Evolutionary conservation across 495 filamentous ascomycete genomes (phyloP).

Genomic region (Peziza echinospora): DNA sequence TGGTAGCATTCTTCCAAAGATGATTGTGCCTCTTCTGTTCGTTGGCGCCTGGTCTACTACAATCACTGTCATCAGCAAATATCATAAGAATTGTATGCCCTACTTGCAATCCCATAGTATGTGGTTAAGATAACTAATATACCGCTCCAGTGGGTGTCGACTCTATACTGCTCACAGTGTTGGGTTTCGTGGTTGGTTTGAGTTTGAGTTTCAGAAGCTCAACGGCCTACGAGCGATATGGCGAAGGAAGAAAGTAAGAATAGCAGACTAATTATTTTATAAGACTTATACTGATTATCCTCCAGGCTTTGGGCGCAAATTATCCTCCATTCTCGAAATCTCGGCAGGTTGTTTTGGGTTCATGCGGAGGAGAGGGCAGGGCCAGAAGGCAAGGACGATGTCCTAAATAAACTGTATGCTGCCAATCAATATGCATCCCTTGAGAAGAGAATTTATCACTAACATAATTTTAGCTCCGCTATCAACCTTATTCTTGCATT

Average conservation of each 20-base stretch:
- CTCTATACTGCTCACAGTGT: conserved; percentile 54
- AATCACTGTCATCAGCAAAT: conserved; percentile 40
- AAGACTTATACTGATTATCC: conserved; percentile 32
- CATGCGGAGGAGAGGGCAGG: conserved; percentile 46
- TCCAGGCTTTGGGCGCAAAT: conserved; percentile 59
- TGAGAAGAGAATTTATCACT: no score
- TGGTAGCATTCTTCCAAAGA: conserved; percentile 57
- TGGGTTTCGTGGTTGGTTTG: conserved; percentile 77
- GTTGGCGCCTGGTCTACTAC: conserved; percentile 47
- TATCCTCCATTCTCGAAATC: conserved; percentile 45
- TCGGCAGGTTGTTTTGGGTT: conserved; percentile 63
- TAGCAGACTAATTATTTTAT: neutral
- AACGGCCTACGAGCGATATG: conserved; percentile 60
- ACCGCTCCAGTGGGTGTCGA: conserved; percentile 32
- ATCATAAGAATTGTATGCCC: conserved; percentile 19
- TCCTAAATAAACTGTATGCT: conserved; percentile 44
- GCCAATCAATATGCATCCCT: no score
- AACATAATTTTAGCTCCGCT: conserved; percentile 34
- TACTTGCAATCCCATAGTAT: neutral
- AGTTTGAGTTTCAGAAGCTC: conserved; percentile 64
- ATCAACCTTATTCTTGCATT: conserved; percentile 69
- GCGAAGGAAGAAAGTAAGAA: conserved; percentile 14
- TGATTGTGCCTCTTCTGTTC: conserved; percentile 51
- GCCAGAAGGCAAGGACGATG: conserved; percentile 39
- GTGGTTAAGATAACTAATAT: neutral